These are phyloP conservation scores for Amphirosellinia nigrospora DNA, from an alignment of 495 filamentous ascomycete genomes.

Conservation along the genomic window DNA sequence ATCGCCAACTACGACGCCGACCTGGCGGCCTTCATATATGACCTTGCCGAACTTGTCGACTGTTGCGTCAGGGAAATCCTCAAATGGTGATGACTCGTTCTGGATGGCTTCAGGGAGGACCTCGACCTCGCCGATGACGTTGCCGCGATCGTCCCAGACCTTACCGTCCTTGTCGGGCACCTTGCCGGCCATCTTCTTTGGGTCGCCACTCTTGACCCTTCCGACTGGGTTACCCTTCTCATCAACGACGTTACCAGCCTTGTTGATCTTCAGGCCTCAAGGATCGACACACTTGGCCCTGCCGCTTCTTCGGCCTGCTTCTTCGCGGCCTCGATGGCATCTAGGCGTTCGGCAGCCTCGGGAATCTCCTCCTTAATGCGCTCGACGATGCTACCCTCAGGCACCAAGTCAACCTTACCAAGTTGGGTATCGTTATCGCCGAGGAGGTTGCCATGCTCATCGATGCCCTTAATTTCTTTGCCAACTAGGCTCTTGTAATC, in stretches of 20 bases:
- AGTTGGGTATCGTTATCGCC: constrained; percentile 80
- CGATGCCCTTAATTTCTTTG: constrained; percentile 75
- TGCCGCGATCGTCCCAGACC: constrained; percentile 75
- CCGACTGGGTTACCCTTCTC: constrained; percentile 72
- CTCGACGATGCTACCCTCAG: constrained; percentile 66
- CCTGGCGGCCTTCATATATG: constrained; percentile 70
- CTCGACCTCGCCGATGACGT: constrained; percentile 76
- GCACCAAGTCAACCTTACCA: constrained; percentile 77
- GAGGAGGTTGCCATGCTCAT: constrained; percentile 81
- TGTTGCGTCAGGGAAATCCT: constrained; percentile 71
- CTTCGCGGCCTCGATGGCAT: constrained; percentile 61
- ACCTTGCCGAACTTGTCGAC: constrained; percentile 77
- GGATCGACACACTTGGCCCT: constrained; percentile 62
- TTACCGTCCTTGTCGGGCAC: constrained; percentile 72
- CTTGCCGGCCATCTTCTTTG: constrained; percentile 71
- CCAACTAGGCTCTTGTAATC: constrained; percentile 73
- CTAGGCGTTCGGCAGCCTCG: constrained; percentile 51
- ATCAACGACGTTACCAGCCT: constrained; percentile 76
- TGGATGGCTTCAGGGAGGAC: constrained; percentile 69
- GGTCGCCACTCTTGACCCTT: constrained; percentile 69
- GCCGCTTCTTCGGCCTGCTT: constrained; percentile 58
- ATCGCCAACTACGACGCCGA: constrained; percentile 71
- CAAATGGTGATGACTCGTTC: constrained; percentile 73
- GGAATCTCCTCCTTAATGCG: constrained; percentile 62
- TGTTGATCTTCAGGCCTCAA: constrained; percentile 76